Conservation (phyloP, 2,329 filamentous ascomycete species). For the Rosellinia necatrix region DNA sequence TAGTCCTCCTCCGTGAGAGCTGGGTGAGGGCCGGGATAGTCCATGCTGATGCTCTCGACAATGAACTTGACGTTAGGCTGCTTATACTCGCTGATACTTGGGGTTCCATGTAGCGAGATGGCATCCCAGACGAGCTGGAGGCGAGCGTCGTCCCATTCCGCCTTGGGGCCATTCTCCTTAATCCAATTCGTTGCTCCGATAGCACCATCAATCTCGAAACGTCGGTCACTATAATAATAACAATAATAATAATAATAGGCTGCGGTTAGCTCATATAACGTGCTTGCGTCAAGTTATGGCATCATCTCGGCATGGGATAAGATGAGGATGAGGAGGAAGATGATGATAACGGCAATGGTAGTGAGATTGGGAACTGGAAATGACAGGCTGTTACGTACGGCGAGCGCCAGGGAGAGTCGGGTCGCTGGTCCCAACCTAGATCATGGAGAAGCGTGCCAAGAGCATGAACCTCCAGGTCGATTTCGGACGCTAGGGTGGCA, state of each 20-base stretch:
- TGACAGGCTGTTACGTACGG: neutral
- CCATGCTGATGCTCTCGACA: constrained; percentile 28
- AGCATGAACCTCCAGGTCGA: constrained; percentile 33
- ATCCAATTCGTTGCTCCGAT: constrained; percentile 30
- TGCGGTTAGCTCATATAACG: neutral
- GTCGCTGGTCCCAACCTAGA: constrained; percentile 32
- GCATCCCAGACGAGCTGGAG: constrained; percentile 33
- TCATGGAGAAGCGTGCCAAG: constrained; percentile 31
- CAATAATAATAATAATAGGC: too few relatives aligned
- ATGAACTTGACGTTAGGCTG: constrained; percentile 26
- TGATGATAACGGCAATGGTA: too few relatives aligned
- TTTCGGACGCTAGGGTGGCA: constrained; percentile 24
- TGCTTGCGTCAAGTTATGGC: neutral
- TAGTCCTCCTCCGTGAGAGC: constrained; percentile 28
- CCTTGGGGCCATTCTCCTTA: constrained; percentile 17
- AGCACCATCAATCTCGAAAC: constrained; percentile 35
- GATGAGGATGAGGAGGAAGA: too few relatives aligned
- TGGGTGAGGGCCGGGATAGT: constrained; percentile 27
- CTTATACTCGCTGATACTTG: constrained; percentile 32
- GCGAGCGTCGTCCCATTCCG: constrained; percentile 27
- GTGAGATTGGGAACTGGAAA: neutral
- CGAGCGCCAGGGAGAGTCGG: constrained; percentile 17
- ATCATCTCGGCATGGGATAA: neutral
- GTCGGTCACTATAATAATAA: constrained; percentile 28
- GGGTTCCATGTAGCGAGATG: constrained; percentile 33